These are phyloP conservation scores for Nyssa sinensis DNA, from an alignment of 148 eudicot species.

Conservation along the genomic window DNA sequence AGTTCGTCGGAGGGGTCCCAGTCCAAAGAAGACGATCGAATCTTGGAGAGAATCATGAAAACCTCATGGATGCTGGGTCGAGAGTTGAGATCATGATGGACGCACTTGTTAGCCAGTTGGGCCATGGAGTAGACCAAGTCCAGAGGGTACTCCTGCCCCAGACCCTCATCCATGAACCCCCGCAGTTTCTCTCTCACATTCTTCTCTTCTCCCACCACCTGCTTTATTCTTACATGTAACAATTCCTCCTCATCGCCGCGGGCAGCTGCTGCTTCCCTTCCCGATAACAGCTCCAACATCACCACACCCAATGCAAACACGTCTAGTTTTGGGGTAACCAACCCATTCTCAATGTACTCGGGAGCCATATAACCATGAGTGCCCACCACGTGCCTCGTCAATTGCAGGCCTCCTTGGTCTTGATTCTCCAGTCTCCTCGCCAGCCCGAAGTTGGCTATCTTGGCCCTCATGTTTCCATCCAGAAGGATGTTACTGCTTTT, in stretches of 20 bases:
- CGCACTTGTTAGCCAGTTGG: conserved; percentile 57
- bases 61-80: conserved; percentile 56
- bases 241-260: conserved; percentile 15
- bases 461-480: conserved; percentile 50
- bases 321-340: conserved; percentile 68
- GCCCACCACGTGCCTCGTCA: conserved; percentile 81
- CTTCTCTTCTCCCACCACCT: conserved; percentile 53
- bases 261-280: conserved; percentile 42
- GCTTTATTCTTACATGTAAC: conserved; percentile 27
- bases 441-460: conserved; percentile 66
- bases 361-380: conserved; percentile 81
- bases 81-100: conserved; percentile 48
- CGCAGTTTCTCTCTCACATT: conserved; percentile 64
- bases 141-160: conserved; percentile 55
- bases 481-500: conserved; percentile 66
- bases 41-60: conserved; percentile 53
- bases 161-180: conserved; percentile 52
- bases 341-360: conserved; percentile 74
- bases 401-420: conserved; percentile 35
- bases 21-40: conserved; percentile 60
- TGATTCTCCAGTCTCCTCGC: conserved; percentile 49
- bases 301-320: conserved; percentile 72
- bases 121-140: conserved; percentile 76
- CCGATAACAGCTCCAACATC: conserved; percentile 65
- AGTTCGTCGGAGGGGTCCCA: conserved; percentile 83